Percentiles rank a stretch among this genome's conserved stretches.
These are phyloP conservation scores for Xylariaceae sp. DNA, from an alignment of 2,329 filamentous ascomycete species.

Conservation along the genomic window DNA sequence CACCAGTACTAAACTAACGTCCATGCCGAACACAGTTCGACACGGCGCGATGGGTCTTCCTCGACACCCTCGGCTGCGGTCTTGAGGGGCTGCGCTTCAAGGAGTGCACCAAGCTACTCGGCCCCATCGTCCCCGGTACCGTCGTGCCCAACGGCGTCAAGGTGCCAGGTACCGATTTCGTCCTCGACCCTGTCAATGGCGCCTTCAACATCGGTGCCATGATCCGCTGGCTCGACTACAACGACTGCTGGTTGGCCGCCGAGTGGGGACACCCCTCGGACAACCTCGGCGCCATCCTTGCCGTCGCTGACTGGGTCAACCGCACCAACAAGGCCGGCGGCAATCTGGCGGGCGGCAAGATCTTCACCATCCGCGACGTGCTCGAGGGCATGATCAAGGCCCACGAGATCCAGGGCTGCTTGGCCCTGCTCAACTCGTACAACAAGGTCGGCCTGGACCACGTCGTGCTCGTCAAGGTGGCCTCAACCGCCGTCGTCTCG, in stretches of 20 bases:
- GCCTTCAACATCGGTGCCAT: slow-evolving; percentile 99
- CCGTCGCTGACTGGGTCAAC: slow-evolving; percentile 95
- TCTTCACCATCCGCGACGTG: slow-evolving; percentile 84
- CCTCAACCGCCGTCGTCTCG: slow-evolving; percentile 87
- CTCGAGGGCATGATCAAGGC: slow-evolving; percentile 99
- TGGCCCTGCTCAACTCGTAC: slow-evolving; percentile 96
- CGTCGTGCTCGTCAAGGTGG: slow-evolving; percentile 97
- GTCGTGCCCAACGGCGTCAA: slow-evolving; percentile 87
- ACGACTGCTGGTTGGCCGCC: slow-evolving; percentile 98
- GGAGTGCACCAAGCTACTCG: slow-evolving; percentile 92
- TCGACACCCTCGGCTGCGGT: slow-evolving; percentile 95
- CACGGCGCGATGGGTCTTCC: slow-evolving; percentile 92
- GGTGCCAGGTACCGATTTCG: slow-evolving; percentile 88
- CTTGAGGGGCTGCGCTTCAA: slow-evolving; percentile 94
- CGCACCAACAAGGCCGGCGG: slow-evolving; percentile 75
- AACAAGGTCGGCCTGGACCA: slow-evolving; percentile 99
- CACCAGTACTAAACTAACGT: slow-evolving; percentile 28
- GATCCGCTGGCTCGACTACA: slow-evolving; percentile 99
- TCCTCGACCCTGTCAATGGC: slow-evolving; percentile 90
- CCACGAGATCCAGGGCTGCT: slow-evolving; percentile 96
- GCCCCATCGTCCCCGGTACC: slow-evolving; percentile 87
- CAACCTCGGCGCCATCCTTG: slow-evolving; percentile 94
- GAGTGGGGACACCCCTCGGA: slow-evolving; percentile 99
- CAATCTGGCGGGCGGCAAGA: slow-evolving; percentile 83
- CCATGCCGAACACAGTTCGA: slow-evolving; percentile 63